Conservation (phyloP, 441 rosid species). For the Erodium chrysanthum region DNA sequence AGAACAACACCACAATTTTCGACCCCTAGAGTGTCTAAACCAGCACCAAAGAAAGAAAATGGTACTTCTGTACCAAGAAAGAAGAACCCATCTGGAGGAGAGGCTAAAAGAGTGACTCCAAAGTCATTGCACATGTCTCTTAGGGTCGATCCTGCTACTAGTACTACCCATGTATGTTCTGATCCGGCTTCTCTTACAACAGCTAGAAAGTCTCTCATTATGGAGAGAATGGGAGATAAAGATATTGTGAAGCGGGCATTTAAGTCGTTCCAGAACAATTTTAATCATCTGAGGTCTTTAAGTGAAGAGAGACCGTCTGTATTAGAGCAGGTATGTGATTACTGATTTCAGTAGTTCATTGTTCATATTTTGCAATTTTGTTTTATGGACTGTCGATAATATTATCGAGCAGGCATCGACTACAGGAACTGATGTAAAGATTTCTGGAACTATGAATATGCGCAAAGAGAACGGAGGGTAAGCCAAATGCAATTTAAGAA, state of each 20-base stretch:
- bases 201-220: constrained; percentile 55
- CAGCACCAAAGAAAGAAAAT: constrained; percentile 34
- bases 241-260: constrained; percentile 89
- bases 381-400: constrained; percentile 6
- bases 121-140: constrained; percentile 67
- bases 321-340: constrained; percentile 44
- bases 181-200: constrained; percentile 31
- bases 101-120: constrained; percentile 51
- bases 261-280: constrained; percentile 66
- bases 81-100: constrained; percentile 27
- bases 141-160: constrained; percentile 34
- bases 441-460: constrained; percentile 30
- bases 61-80: constrained; percentile 27
- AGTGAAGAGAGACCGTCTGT: constrained; percentile 33
- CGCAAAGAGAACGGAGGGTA: constrained; percentile 55
- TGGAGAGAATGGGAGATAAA: constrained; percentile 98
- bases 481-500: neutral
- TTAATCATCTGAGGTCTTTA: constrained; percentile 35
- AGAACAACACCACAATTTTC: neutral
- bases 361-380: neutral
- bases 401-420: constrained; percentile 34
- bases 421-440: constrained; percentile 30
- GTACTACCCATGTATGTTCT: constrained; percentile 20
- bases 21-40: constrained; percentile 26
- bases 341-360: constrained; percentile 3